Evolutionary conservation across 176 grass and related monocot species (phyloP).

Genomic region (Rhynchospora pubera): DNA sequence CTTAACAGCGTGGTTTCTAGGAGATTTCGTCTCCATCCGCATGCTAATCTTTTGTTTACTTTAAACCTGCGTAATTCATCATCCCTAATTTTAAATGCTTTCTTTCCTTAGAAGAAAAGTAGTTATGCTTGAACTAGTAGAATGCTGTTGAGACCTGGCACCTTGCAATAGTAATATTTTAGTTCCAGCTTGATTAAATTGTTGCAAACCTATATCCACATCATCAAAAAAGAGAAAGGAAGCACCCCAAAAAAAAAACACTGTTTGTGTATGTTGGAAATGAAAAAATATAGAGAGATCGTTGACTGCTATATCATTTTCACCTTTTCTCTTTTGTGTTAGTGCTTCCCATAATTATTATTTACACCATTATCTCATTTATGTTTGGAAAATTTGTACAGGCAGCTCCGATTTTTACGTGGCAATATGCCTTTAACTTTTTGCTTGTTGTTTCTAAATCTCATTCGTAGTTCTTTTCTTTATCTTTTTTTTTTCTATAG

Average conservation of each 20-base stretch:
- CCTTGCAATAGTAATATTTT: no score
- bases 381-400: not conserved
- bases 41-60: slow-evolving; percentile 4
- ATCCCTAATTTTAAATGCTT: not conserved
- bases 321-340: not conserved
- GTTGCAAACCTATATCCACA: not conserved
- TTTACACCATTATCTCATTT: not conserved
- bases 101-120: slow-evolving; percentile 11
- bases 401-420: not conserved
- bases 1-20: slow-evolving; percentile 4
- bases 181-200: no score
- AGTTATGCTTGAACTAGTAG: not conserved
- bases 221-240: not conserved
- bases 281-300: not conserved
- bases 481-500: not conserved
- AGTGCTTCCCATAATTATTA: not conserved
- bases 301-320: not conserved
- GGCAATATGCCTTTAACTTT: not conserved
- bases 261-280: not conserved
- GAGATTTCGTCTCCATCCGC: not conserved
- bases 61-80: not conserved
- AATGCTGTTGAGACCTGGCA: slow-evolving; percentile 9
- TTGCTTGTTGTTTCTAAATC: not conserved
- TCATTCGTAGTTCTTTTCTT: not conserved
- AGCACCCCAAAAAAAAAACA: not conserved